Evolutionary conservation across 2,329 filamentous ascomycete genomes (phyloP).

Genomic region (Paracoccidioides brasiliensis): DNA sequence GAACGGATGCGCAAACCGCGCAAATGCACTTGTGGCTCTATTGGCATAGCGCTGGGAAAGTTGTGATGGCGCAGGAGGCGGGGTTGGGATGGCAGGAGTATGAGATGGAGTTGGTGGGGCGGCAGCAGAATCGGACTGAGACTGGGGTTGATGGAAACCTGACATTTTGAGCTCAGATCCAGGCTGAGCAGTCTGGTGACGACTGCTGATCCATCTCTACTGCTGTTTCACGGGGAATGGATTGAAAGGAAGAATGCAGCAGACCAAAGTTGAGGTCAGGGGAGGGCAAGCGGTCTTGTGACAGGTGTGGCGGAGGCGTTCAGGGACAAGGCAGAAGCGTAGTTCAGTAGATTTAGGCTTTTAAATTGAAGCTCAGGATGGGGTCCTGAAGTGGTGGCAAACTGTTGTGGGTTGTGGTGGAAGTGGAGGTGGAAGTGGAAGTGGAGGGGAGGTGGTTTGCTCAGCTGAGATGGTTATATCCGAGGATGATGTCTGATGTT

Average conservation of each 20-base stretch:
- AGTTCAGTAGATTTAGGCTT: too few relatives aligned
- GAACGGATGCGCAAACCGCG: conserved; percentile 43
- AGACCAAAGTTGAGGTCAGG: background rate
- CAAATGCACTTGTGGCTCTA: conserved; percentile 34
- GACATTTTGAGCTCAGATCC: conserved; percentile 18
- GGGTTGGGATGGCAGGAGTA: conserved; percentile 11
- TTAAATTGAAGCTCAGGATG: background rate
- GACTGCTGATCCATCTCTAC: conserved; percentile 12
- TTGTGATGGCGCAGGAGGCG: conserved; percentile 20
- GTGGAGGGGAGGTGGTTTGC: background rate
- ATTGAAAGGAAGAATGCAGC: background rate
- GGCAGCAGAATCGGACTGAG: conserved; percentile 12
- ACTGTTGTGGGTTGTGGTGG: background rate
- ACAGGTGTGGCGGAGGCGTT: background rate
- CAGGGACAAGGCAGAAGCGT: background rate
- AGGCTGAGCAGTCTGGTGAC: conserved; percentile 11
- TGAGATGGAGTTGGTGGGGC: conserved; percentile 11
- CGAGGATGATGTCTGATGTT: background rate
- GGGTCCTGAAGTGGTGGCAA: background rate
- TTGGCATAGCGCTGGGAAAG: conserved; percentile 30
- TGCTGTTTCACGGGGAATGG: background rate
- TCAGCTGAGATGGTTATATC: background rate
- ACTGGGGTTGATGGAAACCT: conserved; percentile 16
- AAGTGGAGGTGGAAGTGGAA: background rate
- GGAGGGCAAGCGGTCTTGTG: background rate